These are phyloP conservation scores for Diaporthe vaccinii DNA, from an alignment of 2,329 filamentous ascomycete genomes.

Conservation along the genomic window DNA sequence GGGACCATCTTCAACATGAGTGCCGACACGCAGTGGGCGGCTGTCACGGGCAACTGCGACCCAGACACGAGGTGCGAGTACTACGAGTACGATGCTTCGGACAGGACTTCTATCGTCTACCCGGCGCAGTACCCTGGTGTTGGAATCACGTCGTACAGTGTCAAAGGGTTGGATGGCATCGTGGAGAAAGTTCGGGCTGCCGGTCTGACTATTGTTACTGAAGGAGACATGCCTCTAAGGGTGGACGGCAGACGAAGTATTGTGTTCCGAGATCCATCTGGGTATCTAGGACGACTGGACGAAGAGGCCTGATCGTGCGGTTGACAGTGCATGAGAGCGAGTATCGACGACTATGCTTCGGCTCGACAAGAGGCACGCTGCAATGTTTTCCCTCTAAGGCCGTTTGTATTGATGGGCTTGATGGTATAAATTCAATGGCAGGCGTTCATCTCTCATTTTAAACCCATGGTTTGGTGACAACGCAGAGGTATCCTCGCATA, in stretches of 20 bases:
- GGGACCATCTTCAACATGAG: conserved; percentile 12
- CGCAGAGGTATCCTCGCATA: too few relatives aligned
- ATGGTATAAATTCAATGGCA: too few relatives aligned
- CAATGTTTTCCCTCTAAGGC: too few relatives aligned
- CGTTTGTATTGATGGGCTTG: too few relatives aligned
- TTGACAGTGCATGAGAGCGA: too few relatives aligned
- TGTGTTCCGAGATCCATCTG: neutral
- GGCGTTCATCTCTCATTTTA: too few relatives aligned
- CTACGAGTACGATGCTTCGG: neutral
- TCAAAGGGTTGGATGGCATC: neutral
- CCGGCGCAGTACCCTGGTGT: neutral
- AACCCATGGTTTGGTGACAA: too few relatives aligned
- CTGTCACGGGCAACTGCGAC: neutral
- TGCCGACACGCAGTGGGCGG: conserved; percentile 2
- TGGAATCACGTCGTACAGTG: neutral
- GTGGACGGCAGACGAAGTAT: neutral
- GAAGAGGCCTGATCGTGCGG: neutral
- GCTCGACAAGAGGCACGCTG: too few relatives aligned
- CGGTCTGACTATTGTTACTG: neutral
- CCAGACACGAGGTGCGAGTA: conserved; percentile 9
- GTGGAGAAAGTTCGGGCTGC: neutral
- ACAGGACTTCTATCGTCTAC: neutral
- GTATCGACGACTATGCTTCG: neutral
- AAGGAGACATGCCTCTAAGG: neutral
- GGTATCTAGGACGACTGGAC: neutral